Conservation (phyloP, 2,329 filamentous ascomycete genomes). For the Alternaria infectoria region DNA sequence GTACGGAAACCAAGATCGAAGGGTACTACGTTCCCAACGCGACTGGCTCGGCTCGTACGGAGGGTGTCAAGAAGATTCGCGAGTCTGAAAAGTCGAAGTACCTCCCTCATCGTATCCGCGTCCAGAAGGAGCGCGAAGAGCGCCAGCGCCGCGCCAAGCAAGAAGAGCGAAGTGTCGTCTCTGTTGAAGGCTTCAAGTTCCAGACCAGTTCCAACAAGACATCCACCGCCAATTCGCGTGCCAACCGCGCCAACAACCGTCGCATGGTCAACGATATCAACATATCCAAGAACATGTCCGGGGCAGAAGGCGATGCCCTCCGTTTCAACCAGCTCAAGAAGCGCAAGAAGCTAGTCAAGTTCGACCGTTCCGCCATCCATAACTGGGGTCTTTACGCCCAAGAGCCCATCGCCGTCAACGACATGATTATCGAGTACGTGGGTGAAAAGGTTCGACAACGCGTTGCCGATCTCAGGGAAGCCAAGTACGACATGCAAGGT, state of each 20-base stretch:
- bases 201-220: conserved; percentile 75
- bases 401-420: conserved; percentile 94
- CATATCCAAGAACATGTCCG: conserved; percentile 78
- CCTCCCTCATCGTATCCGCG: conserved; percentile 94
- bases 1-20: conserved; percentile 61
- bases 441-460: conserved; percentile 96
- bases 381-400: conserved; percentile 98
- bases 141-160: conserved; percentile 78
- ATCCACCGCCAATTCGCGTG: conserved; percentile 87
- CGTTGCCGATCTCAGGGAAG: conserved; percentile 94
- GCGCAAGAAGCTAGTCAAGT: conserved; percentile 98
- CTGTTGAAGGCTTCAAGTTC: conserved; percentile 60
- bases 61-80: conserved; percentile 92
- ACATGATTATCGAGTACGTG: conserved; percentile 99
- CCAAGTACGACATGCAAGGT: conserved; percentile 90
- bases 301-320: conserved; percentile 83
- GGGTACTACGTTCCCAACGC: conserved; percentile 84
- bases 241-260: conserved; percentile 93
- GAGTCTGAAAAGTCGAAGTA: conserved; percentile 99
- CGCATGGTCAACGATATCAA: conserved; percentile 94
- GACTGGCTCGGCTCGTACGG: conserved; percentile 86
- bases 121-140: conserved; percentile 88
- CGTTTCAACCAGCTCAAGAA: conserved; percentile 99
- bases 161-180: conserved; percentile 55
- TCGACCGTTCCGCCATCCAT: conserved; percentile 95